Base-by-base conservation (phyloP, 73 alveolate genomes). In the Paramecium primaurelia region DNA sequence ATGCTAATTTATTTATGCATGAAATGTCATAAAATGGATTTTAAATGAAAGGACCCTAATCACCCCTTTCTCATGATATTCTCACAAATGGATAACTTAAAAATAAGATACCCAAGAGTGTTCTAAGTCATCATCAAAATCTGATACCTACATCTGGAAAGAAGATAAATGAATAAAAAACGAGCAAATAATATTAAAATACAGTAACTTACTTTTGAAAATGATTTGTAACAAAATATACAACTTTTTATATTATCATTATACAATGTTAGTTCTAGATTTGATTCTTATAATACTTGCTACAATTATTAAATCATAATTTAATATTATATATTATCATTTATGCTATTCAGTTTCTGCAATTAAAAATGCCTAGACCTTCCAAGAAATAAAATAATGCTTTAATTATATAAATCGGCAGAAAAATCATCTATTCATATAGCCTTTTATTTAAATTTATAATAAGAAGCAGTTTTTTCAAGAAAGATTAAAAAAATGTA, bases 1-100 rank as follows among this genome's bases (percentile, higher is more conserved):
- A 64, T 64, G 47, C 84, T 64, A 28, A 64, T 34, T 64, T 64
- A 64, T 64, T 64, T 64, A 64, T 64, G 84, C 84, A 64, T 64
- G 84, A 64, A 28, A 28, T 64, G 49, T 11, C 84, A 11, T 64
- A 28, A 12, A 64, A 64, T 64, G 84, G 84, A 64, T 28, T 64
- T 32, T 34, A 32, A 64, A 6, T 64, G 45, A 64, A 64, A 64
- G 84, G 84, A 34, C 84, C 84, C 3, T 26, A 64, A 64, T 64
- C 84, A 11, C 84, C 84, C 2, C 25, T 32, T 4, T 34, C 84
- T 6, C 84, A 64, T 64, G 84, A 64, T 34, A 64, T 64, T 25
- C 47, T 64, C 22, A 32, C 49, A 12, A 64, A 64, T 64, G 84
- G 84, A 25, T 12, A 28, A 64, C 47, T 64, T 8, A 64, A 64